Base-by-base conservation (phyloP, 768 basidiomycete genomes). In the Boletus rubescentipes region DNA sequence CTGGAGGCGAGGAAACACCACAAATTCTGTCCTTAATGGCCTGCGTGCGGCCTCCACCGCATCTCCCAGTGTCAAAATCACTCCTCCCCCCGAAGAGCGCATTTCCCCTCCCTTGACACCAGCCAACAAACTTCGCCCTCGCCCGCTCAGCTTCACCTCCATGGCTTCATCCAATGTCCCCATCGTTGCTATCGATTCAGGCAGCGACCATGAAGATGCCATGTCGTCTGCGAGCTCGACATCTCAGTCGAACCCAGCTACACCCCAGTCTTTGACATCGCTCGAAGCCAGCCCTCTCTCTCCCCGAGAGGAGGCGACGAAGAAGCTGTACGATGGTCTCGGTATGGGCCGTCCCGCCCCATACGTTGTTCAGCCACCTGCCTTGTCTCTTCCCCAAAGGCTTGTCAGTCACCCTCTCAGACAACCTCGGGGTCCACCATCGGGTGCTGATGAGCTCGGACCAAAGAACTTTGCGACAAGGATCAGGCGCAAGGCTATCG, bases 391-490 rank as follows among this genome's bases (percentile, higher is more conserved):
- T 51, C 72, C 75, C 30, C 75, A 75, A 49, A 82, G 84, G 77
- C 66, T 86, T 72, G 77, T 76, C 57, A 88, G 84, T 69, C 84
- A 86, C 66, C 87, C 89, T 55, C 78, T 85, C 49, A 85, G 92
- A 71, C 92, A 93, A 76, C 92, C 92, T 63, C 83, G 85, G 54
- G 92, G 92, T 63, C 92, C 92, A 52, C 92, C 92, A 40, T 88
- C 88, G 21, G 87, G 88, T 66, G 84, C 84, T 59, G 91, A 93
- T 65, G 91, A 93, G 67, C 82, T 93, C 46, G 86, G 87, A 18
- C 87, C 89, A 40, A 87, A 89, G 79, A 93, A 93, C 70, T 93
- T 93, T 76, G 91, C 91, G 8, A 85, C 85, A 35, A 83, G 91
- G 62, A 87, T 90, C 72, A 81, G 91, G 72, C 83, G 89, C 64